A percentile compares a stretch with the other conserved stretches of the same genome.
Evolutionary conservation across 768 basidiomycete species (phyloP).

Genomic region (Termitomyces eurrhizus): DNA sequence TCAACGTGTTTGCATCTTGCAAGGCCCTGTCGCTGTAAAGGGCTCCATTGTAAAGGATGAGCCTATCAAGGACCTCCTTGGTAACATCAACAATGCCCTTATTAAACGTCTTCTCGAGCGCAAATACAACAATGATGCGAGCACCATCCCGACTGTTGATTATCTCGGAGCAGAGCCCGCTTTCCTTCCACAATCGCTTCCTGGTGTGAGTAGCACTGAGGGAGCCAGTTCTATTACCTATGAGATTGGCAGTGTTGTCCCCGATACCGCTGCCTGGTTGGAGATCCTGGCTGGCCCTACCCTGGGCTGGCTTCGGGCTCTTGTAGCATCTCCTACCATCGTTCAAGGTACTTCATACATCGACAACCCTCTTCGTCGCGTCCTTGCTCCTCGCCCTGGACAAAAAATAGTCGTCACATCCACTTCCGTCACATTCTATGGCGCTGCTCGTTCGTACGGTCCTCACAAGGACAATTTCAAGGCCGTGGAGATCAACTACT

Average conservation of each 20-base stretch:
- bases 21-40: conserved; percentile 94
- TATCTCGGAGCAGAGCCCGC: conserved; percentile 61
- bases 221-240: conserved; percentile 42
- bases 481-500: conserved; percentile 70
- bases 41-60: conserved; percentile 87
- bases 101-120: conserved; percentile 74
- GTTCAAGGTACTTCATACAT: conserved; percentile 85
- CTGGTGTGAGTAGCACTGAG: conserved; percentile 42
- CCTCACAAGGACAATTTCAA: conserved; percentile 74
- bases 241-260: conserved; percentile 48
- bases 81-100: conserved; percentile 78
- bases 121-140: conserved; percentile 73
- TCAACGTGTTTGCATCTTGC: conserved; percentile 95
- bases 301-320: conserved; percentile 82
- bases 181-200: conserved; percentile 26
- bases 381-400: conserved; percentile 75
- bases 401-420: conserved; percentile 77
- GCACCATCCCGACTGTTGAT: conserved; percentile 74
- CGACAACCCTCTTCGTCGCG: conserved; percentile 83
- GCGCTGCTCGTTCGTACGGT: conserved; percentile 78
- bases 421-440: conserved; percentile 62
- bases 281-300: conserved; percentile 78
- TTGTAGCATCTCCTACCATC: conserved; percentile 76
- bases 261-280: conserved; percentile 72
- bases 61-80: conserved; percentile 89